Base-by-base conservation (phyloP, 129 eudicot species). In the Calendula officinalis region DNA sequence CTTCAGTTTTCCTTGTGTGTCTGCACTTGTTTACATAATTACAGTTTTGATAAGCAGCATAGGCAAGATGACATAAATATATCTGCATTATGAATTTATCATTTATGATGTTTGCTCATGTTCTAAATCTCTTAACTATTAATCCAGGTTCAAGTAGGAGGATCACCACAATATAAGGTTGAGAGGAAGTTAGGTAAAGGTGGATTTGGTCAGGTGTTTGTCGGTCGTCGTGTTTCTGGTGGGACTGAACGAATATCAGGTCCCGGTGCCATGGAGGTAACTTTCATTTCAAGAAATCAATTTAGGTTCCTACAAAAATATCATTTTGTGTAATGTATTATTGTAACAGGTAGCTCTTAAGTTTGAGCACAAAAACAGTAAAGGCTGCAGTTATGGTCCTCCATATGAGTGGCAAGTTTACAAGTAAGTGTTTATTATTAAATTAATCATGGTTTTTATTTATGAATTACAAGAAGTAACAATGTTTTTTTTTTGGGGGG, bases 361-460 rank as follows among this genome's bases (percentile, higher is more conserved):
- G 59, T 88, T 88, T 81, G 96, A 88, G 86, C 96, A 88, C 60
- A 82, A 66, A 78, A 88, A 82, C 45, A 88, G 92, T 82, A 88
- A 88, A 77, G 96, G 96, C 14, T 88, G 96, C 73, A 88, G 72
- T 67, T 88, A 88, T 72, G 96, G 96, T 60, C 96, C 96, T 66
- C 96, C 96, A 32, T 71, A 88, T 6, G 96, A 88, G 83, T 88
- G 96, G 96, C 96, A 88, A 78, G 96, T 88, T 55, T 88, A 88
- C 86, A 88, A 88, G 96, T 88, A 88, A 14, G 86, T 40, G 50
- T 40, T 30, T 12, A 12, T 5, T 68, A 22, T 22, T 22, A 22
- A 22, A 22, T 22, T 22, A 22, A 22, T 22, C 30, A 1, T 22
- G 2, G 30, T 70, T 66, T 50, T 32, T 45, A 1, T 10, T 2